Conservation (phyloP, 2,329 filamentous ascomycete genomes). For the Neobulgaria alba region DNA sequence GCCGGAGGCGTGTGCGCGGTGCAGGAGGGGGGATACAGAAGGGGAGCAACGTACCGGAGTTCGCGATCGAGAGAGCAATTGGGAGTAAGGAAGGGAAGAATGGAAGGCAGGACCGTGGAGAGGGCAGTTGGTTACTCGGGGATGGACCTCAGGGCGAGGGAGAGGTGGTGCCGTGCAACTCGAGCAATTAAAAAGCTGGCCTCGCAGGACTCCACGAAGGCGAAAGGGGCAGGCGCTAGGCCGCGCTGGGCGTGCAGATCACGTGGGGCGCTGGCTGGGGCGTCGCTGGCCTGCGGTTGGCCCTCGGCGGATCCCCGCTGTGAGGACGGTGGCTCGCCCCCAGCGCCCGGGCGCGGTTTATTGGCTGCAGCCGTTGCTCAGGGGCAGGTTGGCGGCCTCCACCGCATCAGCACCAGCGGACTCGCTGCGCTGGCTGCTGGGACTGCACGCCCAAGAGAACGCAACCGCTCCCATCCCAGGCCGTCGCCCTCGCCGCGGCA, state of each 20-base stretch:
- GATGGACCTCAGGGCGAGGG: not conserved
- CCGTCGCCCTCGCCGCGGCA: too few species aligned
- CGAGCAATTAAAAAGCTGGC: not conserved
- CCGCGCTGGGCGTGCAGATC: not conserved
- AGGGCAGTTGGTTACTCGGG: not conserved
- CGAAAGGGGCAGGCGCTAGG: not conserved
- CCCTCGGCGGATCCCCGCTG: not conserved
- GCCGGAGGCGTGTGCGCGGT: not conserved
- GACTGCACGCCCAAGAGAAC: too few species aligned
- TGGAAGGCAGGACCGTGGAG: not conserved
- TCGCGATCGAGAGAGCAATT: not conserved
- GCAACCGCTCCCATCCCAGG: too few species aligned
- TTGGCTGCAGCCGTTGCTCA: not conserved
- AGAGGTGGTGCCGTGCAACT: not conserved
- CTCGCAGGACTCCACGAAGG: not conserved
- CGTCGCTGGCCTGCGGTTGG: not conserved
- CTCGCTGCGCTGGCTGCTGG: too few species aligned
- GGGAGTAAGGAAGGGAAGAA: not conserved
- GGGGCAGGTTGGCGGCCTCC: not conserved
- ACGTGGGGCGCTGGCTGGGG: not conserved
- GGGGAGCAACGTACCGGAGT: not conserved
- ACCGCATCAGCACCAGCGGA: too few species aligned
- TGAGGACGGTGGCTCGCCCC: too few species aligned
- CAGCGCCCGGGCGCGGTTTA: not conserved
- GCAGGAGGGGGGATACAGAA: not conserved